Evolutionary conservation across 176 grass and related monocot genomes (phyloP).

Genomic region (Pontederia paniculata): DNA sequence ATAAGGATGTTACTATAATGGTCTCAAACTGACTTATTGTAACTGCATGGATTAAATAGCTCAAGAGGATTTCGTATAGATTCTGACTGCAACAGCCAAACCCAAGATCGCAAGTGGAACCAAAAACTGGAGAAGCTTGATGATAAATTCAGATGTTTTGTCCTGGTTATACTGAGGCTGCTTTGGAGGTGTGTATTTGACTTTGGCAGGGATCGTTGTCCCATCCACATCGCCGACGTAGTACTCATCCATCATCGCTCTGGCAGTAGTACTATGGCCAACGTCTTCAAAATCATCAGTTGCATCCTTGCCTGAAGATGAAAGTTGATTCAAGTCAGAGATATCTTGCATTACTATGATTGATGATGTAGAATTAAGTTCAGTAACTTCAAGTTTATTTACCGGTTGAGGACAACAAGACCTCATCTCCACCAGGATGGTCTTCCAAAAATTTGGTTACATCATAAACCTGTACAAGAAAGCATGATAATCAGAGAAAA

Average conservation of each 20-base stretch:
- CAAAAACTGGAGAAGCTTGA: conserved; percentile 78
- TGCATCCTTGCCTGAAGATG: conserved; percentile 57
- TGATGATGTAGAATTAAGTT: background rate
- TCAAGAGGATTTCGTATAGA: conserved; percentile 68
- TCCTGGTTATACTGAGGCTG: conserved; percentile 85
- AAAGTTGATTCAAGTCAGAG: background rate
- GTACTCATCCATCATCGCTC: conserved; percentile 64
- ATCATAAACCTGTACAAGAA: conserved; percentile 44
- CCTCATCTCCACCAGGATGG: conserved; percentile 77
- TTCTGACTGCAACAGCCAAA: conserved; percentile 60
- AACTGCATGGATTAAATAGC: background rate
- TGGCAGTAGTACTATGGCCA: conserved; percentile 70
- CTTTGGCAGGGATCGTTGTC: conserved; percentile 43
- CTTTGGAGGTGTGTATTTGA: conserved; percentile 58
- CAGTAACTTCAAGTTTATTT: background rate
- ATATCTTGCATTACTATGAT: background rate
- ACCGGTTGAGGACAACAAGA: conserved; percentile 78
- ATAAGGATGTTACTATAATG: too few species aligned
- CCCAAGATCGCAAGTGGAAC: conserved; percentile 75
- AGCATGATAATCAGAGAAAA: background rate
- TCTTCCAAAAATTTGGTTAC: conserved; percentile 79
- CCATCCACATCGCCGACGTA: conserved; percentile 37
- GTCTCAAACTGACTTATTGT: background rate
- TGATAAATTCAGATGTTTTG: conserved; percentile 62
- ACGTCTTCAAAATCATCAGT: conserved; percentile 88